phyloP scores from a whole-genome alignment of 192 early-diverging fungal species.

The Umbelopsis isabellina region DNA sequence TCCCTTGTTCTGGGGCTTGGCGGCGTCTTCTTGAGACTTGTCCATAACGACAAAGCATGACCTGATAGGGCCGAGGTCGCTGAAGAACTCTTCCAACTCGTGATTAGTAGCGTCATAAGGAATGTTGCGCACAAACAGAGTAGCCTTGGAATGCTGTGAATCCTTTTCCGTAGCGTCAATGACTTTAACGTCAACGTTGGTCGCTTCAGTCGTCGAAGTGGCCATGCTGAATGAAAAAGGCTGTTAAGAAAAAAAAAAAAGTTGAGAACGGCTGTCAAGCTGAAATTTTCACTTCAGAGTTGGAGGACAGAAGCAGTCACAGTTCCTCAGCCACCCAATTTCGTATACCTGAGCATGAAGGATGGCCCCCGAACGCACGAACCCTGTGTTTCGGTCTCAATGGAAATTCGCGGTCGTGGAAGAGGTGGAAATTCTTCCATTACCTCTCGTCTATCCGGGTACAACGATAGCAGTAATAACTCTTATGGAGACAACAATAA shows the following conservation, averaged over 20 bases:
- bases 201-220: constrained; percentile 5
- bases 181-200: constrained; percentile 1
- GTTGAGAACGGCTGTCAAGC: neutral
- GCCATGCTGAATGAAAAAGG: neutral
- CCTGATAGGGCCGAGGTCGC: constrained; percentile 83
- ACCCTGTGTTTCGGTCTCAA: neutral
- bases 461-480: neutral
- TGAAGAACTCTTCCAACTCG: constrained; percentile 89
- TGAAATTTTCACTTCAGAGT: constrained; percentile 1
- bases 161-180: neutral
- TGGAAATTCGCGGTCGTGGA: constrained; percentile 21
- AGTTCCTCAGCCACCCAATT: neutral
- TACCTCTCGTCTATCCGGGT: constrained; percentile 2
- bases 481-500: neutral
- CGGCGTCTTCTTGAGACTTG: constrained; percentile 43
- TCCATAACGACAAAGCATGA: constrained; percentile 89
- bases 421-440: constrained; percentile 11
- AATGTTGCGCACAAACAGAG: constrained; percentile 87
- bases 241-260: neutral
- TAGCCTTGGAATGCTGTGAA: constrained; percentile 52
- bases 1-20: constrained; percentile 72
- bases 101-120: constrained; percentile 81
- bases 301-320: neutral
- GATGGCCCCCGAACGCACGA: neutral
- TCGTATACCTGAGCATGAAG: neutral